phyloP scores from a whole-genome alignment of 1,284 basidiomycete species.

The Sanguinoderma infundibulare region DNA sequence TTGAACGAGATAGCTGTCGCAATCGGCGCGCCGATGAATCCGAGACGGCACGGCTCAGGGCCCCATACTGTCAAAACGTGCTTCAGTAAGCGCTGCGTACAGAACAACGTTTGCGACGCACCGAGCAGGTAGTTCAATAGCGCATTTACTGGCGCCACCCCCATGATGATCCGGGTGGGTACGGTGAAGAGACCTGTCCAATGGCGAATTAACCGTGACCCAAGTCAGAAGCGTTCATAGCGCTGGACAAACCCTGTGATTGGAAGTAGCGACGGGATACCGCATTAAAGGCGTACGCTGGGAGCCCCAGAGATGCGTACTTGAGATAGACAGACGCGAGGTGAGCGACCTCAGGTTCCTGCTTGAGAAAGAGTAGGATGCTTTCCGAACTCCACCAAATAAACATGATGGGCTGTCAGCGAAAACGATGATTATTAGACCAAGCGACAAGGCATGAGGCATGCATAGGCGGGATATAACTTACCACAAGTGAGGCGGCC shows the following conservation, averaged over 20 bases:
- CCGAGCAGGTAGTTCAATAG: conserved; percentile 85
- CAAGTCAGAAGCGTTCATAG: neutral
- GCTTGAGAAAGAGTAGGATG: conserved; percentile 79
- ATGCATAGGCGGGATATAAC: conserved; percentile 31
- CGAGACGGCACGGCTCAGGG: conserved; percentile 75
- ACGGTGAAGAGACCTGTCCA: conserved; percentile 77
- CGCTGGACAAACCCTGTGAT: conserved; percentile 64
- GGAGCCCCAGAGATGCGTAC: conserved; percentile 82
- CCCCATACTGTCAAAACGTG: conserved; percentile 71
- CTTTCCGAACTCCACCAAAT: conserved; percentile 86
- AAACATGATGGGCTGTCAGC: conserved; percentile 58
- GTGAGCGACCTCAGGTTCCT: conserved; percentile 86
- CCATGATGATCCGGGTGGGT: conserved; percentile 85
- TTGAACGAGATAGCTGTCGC: conserved; percentile 91
- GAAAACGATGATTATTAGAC: neutral
- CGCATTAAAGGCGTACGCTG: conserved; percentile 84
- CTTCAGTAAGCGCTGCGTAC: neutral
- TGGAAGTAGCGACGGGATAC: conserved; percentile 88
- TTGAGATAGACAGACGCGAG: conserved; percentile 81
- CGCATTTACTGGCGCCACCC: conserved; percentile 88
- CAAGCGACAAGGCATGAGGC: neutral
- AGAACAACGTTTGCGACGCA: conserved; percentile 30
- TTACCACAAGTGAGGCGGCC: conserved; percentile 58
- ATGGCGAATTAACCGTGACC: neutral
- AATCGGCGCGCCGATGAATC: conserved; percentile 93